Percentiles rank a stretch among this genome's conserved stretches.
Evolutionary conservation across 495 filamentous ascomycete genomes (phyloP).

Genomic region (Evernia prunastri): DNA sequence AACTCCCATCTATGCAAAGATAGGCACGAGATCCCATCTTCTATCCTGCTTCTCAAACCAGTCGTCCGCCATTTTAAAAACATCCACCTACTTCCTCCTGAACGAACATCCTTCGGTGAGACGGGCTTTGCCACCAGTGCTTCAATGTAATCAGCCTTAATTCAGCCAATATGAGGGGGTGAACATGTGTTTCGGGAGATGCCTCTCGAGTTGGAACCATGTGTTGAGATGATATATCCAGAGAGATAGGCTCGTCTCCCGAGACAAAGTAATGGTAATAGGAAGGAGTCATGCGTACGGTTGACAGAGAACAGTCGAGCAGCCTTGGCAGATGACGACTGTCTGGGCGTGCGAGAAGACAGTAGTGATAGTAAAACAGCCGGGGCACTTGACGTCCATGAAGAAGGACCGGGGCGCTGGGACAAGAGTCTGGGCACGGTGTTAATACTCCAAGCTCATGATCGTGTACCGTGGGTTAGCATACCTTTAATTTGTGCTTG

Average conservation of each 20-base stretch:
- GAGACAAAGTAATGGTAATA: too few species aligned
- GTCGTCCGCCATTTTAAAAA: slow-evolving; percentile 41
- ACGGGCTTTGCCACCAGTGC: slow-evolving; percentile 90
- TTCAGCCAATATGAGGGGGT: slow-evolving; percentile 5
- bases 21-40: slow-evolving; percentile 59
- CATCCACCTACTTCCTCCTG: slow-evolving; percentile 86
- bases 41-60: slow-evolving; percentile 57
- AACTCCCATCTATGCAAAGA: slow-evolving; percentile 50
- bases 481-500: slow-evolving; percentile 99
- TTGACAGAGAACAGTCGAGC: slow-evolving; percentile 95
- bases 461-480: background rate
- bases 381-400: slow-evolving; percentile 99
- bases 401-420: slow-evolving; percentile 96
- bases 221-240: too few species aligned
- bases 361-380: slow-evolving; percentile 99
- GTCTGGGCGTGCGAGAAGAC: slow-evolving; percentile 99
- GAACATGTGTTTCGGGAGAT: slow-evolving; percentile 6
- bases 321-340: slow-evolving; percentile 97
- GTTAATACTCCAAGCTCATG: slow-evolving; percentile 20
- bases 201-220: background rate
- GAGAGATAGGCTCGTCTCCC: too few species aligned
- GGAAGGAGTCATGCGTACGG: slow-evolving; percentile 37
- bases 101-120: slow-evolving; percentile 99
- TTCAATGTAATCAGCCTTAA: slow-evolving; percentile 5
- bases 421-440: slow-evolving; percentile 65